These are phyloP conservation scores for Hemerocallis citrina DNA, from an alignment of 106 monocot genomes.

Conservation along the genomic window DNA sequence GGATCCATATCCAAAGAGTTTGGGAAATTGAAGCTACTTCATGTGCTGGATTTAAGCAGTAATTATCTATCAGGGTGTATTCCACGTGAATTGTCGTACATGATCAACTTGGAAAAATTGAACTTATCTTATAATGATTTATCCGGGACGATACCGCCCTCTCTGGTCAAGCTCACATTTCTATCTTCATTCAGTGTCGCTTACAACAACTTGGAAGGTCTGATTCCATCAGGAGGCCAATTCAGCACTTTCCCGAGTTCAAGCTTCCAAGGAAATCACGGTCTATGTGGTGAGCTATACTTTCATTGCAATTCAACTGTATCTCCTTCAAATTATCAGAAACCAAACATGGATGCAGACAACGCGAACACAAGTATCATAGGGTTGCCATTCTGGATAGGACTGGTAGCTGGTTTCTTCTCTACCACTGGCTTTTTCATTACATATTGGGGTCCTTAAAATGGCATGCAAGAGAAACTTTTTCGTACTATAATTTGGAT, in stretches of 20 bases:
- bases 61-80: constrained; percentile 52
- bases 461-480: too few relatives aligned
- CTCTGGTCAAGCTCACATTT: constrained; percentile 43
- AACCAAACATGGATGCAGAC: not conserved
- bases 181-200: constrained; percentile 54
- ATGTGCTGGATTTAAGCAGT: constrained; percentile 39
- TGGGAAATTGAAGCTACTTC: constrained; percentile 34
- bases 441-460: too few relatives aligned
- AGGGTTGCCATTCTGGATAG: not conserved
- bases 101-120: constrained; percentile 41
- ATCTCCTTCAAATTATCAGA: not conserved
- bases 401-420: not conserved
- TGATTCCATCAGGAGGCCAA: constrained; percentile 52
- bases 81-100: constrained; percentile 40
- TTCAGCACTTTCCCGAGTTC: constrained; percentile 42
- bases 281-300: constrained; percentile 28
- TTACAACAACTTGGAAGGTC: constrained; percentile 44
- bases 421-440: too few relatives aligned
- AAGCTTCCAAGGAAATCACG: constrained; percentile 49
- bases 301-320: not conserved
- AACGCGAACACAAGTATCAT: not conserved
- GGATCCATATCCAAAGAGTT: constrained; percentile 40
- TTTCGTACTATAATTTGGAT: too few relatives aligned
- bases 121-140: constrained; percentile 58
- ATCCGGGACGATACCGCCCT: constrained; percentile 42